Evolutionary conservation across 768 basidiomycete species (phyloP).

Genomic region (Hydnomerulius pinastri): DNA sequence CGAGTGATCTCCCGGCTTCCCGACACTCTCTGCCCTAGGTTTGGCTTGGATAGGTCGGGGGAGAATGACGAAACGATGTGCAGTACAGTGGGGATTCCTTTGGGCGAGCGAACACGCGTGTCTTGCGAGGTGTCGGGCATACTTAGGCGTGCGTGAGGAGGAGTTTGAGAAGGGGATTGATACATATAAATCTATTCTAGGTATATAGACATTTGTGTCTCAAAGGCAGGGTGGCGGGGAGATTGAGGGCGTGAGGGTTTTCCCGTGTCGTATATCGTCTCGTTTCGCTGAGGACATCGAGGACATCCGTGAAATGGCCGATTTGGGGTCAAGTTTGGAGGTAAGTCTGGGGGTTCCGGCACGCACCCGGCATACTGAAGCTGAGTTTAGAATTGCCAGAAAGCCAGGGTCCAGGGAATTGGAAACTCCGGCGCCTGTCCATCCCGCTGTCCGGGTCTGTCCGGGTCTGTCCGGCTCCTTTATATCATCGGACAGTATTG

Average conservation of each 20-base stretch:
- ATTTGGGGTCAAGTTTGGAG: too few species aligned
- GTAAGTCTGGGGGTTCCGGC: too few species aligned
- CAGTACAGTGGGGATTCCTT: not conserved
- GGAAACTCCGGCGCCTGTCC: too few species aligned
- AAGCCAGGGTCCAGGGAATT: too few species aligned
- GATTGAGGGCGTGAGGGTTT: conserved; percentile 2
- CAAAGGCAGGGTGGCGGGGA: conserved; percentile 12
- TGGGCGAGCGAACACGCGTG: not conserved
- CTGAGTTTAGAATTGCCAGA: too few species aligned
- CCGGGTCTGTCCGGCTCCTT: too few species aligned
- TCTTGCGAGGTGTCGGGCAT: conserved; percentile 5
- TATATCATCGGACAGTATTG: too few species aligned
- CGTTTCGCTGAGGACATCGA: conserved; percentile 4
- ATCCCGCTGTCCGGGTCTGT: too few species aligned
- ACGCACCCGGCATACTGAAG: too few species aligned
- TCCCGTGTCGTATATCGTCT: conserved; percentile 20
- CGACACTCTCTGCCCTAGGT: not conserved
- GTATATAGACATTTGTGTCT: conserved; percentile 11
- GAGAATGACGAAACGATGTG: not conserved
- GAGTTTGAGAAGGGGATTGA: not conserved
- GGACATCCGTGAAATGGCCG: too few species aligned
- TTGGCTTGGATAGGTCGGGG: not conserved
- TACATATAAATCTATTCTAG: conserved; percentile 22
- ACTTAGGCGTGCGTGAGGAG: conserved; percentile 1
- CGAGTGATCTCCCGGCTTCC: conserved; percentile 41